These are phyloP conservation scores for Aureobasidium lini DNA, from an alignment of 2,329 filamentous ascomycete genomes.

Conservation along the genomic window DNA sequence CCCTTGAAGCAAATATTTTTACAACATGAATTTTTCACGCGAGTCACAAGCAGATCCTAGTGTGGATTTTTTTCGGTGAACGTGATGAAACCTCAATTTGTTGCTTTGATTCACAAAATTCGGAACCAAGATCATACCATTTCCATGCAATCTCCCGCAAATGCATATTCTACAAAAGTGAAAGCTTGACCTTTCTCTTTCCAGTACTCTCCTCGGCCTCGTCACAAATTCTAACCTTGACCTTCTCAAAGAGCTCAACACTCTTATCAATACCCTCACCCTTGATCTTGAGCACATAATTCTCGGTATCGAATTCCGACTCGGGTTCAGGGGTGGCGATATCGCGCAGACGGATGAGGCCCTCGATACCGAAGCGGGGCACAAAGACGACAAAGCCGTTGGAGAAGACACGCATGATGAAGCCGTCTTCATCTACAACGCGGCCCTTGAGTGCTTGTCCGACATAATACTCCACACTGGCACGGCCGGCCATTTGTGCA, in stretches of 20 bases:
- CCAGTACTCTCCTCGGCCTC: slow-evolving; percentile 93
- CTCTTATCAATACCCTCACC: slow-evolving; percentile 38
- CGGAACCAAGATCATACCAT: too few species aligned
- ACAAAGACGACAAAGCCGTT: slow-evolving; percentile 98
- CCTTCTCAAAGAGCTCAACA: slow-evolving; percentile 86
- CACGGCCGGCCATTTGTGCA: slow-evolving; percentile 88
- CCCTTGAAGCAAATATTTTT: too few species aligned
- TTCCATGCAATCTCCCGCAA: too few species aligned
- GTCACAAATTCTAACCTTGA: slow-evolving; percentile 81
- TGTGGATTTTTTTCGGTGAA: too few species aligned
- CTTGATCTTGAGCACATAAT: slow-evolving; percentile 63
- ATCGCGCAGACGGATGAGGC: slow-evolving; percentile 78
- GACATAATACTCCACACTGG: slow-evolving; percentile 95
- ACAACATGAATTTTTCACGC: too few species aligned
- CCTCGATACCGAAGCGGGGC: slow-evolving; percentile 90
- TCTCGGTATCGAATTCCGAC: slow-evolving; percentile 75
- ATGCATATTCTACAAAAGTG: slow-evolving; percentile 28
- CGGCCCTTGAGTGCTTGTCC: slow-evolving; percentile 84
- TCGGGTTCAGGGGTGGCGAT: slow-evolving; percentile 69
- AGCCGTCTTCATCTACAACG: slow-evolving; percentile 75
- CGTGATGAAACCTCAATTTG: too few species aligned
- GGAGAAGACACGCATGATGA: slow-evolving; percentile 94
- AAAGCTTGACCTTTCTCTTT: slow-evolving; percentile 82
- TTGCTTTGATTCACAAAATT: too few species aligned
- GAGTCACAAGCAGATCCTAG: too few species aligned